Base-by-base conservation (phyloP, 2,329 filamentous ascomycete genomes). In the Cladosporium austrohemisphaericum region DNA sequence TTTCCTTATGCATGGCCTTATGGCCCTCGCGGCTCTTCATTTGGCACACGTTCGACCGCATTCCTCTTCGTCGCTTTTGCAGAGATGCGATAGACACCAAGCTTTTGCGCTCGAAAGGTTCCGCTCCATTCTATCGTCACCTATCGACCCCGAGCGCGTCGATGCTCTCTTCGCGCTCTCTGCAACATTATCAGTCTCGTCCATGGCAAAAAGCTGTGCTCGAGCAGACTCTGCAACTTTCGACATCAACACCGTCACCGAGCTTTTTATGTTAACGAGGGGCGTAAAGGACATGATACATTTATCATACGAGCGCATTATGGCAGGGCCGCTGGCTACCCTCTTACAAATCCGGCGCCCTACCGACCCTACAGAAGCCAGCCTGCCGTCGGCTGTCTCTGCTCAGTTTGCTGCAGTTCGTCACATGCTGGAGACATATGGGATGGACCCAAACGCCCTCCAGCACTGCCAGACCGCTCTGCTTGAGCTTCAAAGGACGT, bases 1-100 rank as follows among this genome's bases (percentile, higher is more conserved):
- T 1, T 60, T 59, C 38, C 51, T 62, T 2, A 54, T 61, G 49
- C 58, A 62, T 31, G 57, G 57, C 25, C 50, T 61, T 14, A 41
- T 62, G 11, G 56, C 60, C 6, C 26, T 60, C 3, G 52, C 58
- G 6, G 58, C 58, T 3, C 50, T 62, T n/a, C 55, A 57, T 47
- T 49, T 61, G 11, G 57, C 57, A 2, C 36, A 53, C 38, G 31
- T 48, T 8, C 50, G 45, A 16, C 56, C 52, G 8, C 29, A 37
- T n/a, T 44, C 56, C 10, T 35, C 51, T 6, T 41, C 41, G 3
- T 50, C 50, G 20, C 60, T 57, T 35, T 49, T 58, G 26, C 26
- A 31, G 6, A 29, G 55, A 18, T 54, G 51, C 44, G 58, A 59
- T 45, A 58, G 52, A 25, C 58, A 60, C 36, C 59, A 62, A 35